Percentiles rank a stretch among this genome's conserved stretches.
Conservation (phyloP, 148 eudicot genomes). For the Camellia sinensis region DNA sequence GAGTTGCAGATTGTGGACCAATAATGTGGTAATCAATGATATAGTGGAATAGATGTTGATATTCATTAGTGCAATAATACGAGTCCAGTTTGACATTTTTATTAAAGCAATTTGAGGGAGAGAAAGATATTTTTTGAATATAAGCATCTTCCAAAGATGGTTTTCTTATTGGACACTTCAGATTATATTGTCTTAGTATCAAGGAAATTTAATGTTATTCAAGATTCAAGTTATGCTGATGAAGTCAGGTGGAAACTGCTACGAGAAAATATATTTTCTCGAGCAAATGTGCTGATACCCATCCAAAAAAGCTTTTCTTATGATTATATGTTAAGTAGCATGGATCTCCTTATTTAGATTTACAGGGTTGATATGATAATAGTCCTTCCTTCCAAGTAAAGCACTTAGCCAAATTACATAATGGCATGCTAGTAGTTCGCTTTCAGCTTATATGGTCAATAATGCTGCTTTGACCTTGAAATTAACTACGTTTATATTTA, state of each 20-base stretch:
- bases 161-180: constrained; percentile 6
- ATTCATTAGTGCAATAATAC: neutral
- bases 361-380: neutral
- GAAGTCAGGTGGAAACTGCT: neutral
- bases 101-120: neutral
- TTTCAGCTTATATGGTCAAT: neutral
- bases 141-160: neutral
- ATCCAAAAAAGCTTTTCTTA: neutral
- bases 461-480: neutral
- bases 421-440: neutral
- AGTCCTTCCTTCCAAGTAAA: neutral
- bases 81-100: neutral
- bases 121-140: neutral
- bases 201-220: neutral
- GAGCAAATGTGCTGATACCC: neutral
- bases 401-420: no score
- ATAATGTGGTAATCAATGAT: neutral
- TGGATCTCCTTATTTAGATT: neutral
- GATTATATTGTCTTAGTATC: neutral
- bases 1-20: neutral
- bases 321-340: neutral
- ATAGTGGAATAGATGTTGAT: neutral
- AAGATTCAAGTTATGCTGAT: neutral
- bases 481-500: neutral
- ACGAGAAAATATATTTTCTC: neutral